phyloP scores from a whole-genome alignment of 1,284 basidiomycete species.

The Microbotryum scabiosae region DNA sequence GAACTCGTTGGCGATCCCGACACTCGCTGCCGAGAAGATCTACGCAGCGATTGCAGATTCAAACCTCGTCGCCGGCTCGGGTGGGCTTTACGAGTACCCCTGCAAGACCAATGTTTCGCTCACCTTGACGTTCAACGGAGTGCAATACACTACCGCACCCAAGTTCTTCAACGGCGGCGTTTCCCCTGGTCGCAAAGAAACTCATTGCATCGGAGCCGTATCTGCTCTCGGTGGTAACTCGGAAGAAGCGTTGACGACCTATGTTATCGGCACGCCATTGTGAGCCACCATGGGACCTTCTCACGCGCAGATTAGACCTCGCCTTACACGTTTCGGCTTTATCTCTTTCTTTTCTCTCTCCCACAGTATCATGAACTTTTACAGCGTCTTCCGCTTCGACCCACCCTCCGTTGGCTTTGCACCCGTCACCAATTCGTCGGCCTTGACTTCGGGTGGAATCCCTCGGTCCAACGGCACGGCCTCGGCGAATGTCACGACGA shows the following conservation, averaged over 20 bases:
- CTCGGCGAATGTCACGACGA: too few relatives aligned
- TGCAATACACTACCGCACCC: background rate
- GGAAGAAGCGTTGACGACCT: too few relatives aligned
- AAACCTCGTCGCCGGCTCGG: background rate
- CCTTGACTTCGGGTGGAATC: too few relatives aligned
- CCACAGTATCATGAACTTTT: background rate
- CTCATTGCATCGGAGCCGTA: background rate
- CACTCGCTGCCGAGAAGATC: background rate
- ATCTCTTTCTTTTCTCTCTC: background rate
- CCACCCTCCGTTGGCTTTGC: slow-evolving; percentile 1
- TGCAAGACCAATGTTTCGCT: background rate
- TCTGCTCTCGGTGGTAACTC: background rate
- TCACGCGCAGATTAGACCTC: background rate
- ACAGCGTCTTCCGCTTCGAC: background rate
- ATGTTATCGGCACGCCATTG: too few relatives aligned
- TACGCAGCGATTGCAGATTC: background rate
- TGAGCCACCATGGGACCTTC: too few relatives aligned
- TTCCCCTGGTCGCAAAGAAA: background rate
- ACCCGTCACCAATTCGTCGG: background rate
- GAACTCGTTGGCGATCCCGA: background rate
- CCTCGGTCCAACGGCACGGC: too few relatives aligned
- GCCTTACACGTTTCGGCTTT: background rate
- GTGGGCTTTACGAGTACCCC: background rate
- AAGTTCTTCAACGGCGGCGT: background rate
- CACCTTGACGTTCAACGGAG: background rate